Percentiles rank a stretch among this genome's conserved stretches.
Evolutionary conservation across 2,329 filamentous ascomycete species (phyloP).

Genomic region (Trichoderma polysporum): DNA sequence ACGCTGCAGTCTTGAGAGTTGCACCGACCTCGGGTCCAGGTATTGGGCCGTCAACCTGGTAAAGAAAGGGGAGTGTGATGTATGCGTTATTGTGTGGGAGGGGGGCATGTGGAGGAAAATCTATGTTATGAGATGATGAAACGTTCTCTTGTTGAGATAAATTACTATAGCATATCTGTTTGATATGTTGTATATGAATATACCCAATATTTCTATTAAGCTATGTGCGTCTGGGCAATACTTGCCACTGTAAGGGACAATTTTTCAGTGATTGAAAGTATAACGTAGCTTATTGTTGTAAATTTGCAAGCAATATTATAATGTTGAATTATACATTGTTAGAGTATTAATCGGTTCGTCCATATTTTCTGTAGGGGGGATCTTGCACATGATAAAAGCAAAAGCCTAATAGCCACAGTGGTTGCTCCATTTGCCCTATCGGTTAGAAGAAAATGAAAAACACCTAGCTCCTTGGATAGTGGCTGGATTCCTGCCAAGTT

Average conservation of each 20-base stretch:
- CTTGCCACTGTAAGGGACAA: background rate
- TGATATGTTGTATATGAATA: constrained; percentile 4
- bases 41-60: constrained; percentile 17
- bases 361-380: too few relatives aligned
- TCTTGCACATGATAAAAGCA: too few relatives aligned
- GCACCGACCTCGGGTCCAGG: background rate
- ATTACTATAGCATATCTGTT: background rate
- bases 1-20: constrained; percentile 26
- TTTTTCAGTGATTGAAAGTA: too few relatives aligned
- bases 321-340: too few relatives aligned
- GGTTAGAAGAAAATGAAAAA: too few relatives aligned
- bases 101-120: background rate
- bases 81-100: background rate
- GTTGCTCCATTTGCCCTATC: too few relatives aligned
- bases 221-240: background rate
- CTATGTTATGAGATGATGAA: constrained; percentile 5
- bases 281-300: too few relatives aligned
- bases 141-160: background rate
- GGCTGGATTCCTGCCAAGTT: too few relatives aligned
- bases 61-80: background rate
- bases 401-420: too few relatives aligned
- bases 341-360: too few relatives aligned
- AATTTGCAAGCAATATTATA: too few relatives aligned
- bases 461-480: too few relatives aligned
- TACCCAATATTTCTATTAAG: background rate